These are phyloP conservation scores for Cladosporium sp. DNA, from an alignment of 2,329 filamentous ascomycete genomes.

Conservation along the genomic window DNA sequence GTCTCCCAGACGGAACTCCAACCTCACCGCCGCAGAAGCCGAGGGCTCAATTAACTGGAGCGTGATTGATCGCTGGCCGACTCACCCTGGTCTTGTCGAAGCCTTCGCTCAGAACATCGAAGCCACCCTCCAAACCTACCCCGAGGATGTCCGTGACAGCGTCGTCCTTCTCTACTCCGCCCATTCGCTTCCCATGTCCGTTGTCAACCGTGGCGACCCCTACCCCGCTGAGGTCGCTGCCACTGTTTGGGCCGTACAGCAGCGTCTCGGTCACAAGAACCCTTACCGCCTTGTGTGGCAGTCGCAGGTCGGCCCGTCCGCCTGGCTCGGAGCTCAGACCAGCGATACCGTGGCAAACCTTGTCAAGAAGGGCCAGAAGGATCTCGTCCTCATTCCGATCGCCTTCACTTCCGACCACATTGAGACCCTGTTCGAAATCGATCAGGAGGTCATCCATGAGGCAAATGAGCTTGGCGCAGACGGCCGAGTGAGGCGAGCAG, in stretches of 20 bases:
- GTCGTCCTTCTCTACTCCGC: constrained; percentile 85
- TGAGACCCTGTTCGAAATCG: constrained; percentile 90
- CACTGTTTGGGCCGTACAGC: constrained; percentile 95
- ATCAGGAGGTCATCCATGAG: constrained; percentile 90
- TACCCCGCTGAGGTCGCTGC: constrained; percentile 94
- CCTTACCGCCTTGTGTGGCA: constrained; percentile 96
- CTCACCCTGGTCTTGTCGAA: constrained; percentile 82
- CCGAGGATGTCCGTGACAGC: constrained; percentile 68
- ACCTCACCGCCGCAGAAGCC: constrained; percentile 46
- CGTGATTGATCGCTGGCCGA: constrained; percentile 95
- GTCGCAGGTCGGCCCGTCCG: constrained; percentile 89
- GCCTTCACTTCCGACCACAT: constrained; percentile 99
- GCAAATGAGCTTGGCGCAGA: constrained; percentile 64
- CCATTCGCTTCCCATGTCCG: constrained; percentile 92
- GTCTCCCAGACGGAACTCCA: constrained; percentile 24
- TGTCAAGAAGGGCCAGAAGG: constrained; percentile 82
- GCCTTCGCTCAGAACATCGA: constrained; percentile 92
- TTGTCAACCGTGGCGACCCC: constrained; percentile 91
- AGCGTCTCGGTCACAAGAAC: constrained; percentile 78
- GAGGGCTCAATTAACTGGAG: constrained; percentile 84
- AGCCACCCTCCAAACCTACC: constrained; percentile 74
- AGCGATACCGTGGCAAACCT: constrained; percentile 81
- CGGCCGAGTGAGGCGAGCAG: constrained; percentile 68
- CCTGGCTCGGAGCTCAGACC: constrained; percentile 94
- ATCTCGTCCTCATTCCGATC: constrained; percentile 86